Percentiles rank a stretch among this genome's conserved stretches.
These are phyloP conservation scores for Exsudoporus frostii DNA, from an alignment of 768 basidiomycete species.

Conservation along the genomic window DNA sequence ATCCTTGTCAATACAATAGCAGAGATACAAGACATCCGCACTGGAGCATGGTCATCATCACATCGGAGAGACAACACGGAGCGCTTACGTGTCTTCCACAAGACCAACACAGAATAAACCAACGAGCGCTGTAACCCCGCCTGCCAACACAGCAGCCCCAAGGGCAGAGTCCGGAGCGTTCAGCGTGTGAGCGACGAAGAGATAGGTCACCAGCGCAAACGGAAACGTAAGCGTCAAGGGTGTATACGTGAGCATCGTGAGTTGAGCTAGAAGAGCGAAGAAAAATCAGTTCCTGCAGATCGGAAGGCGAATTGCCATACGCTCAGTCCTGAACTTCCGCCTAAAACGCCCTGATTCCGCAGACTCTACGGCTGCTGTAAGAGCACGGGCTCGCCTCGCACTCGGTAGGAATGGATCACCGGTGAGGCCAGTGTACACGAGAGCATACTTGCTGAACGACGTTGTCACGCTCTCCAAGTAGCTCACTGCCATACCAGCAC, in stretches of 20 bases:
- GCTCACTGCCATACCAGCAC: slow-evolving; percentile 37
- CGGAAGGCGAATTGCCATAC: slow-evolving; percentile 36
- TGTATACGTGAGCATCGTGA: slow-evolving; percentile 67
- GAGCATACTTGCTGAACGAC: slow-evolving; percentile 59
- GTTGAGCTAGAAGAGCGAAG: slow-evolving; percentile 41
- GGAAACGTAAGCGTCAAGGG: slow-evolving; percentile 80
- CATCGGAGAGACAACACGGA: neutral
- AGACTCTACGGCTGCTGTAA: slow-evolving; percentile 55
- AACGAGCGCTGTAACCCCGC: slow-evolving; percentile 75
- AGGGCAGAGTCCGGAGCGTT: slow-evolving; percentile 68
- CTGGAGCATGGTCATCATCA: slow-evolving; percentile 28
- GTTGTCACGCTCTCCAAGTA: slow-evolving; percentile 46
- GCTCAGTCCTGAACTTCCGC: slow-evolving; percentile 53
- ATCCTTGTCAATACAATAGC: slow-evolving; percentile 64
- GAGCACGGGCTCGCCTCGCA: slow-evolving; percentile 52
- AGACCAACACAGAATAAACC: slow-evolving; percentile 81
- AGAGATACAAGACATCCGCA: slow-evolving; percentile 64
- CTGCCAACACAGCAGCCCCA: slow-evolving; percentile 71
- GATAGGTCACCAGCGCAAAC: slow-evolving; percentile 76
- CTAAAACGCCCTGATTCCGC: slow-evolving; percentile 38
- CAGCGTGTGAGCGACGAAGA: slow-evolving; percentile 85
- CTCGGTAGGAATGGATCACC: slow-evolving; percentile 66
- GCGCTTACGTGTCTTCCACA: slow-evolving; percentile 67
- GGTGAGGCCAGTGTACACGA: slow-evolving; percentile 73
- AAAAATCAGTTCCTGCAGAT: neutral